Evolutionary conservation across 345 rosid species (phyloP), one percentile per base, ranked within the genome.

Genomic region (Diplotaxis tenuifolia): DNA sequence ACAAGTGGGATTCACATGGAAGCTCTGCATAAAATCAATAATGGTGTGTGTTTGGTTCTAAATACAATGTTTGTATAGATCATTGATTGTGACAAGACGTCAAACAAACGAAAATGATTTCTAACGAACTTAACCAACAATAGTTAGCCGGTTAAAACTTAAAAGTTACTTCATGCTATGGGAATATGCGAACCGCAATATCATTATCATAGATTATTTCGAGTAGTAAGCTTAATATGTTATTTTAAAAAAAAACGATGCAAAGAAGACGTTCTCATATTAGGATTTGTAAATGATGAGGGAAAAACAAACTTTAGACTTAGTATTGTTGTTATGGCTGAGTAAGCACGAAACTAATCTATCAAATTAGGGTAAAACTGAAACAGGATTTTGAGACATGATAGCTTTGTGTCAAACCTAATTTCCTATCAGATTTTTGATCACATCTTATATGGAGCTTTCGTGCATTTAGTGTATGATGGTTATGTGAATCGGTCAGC

Each of bases 1-100:
- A 75, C 79, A 75, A 75, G 28, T n/a, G 29, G 20, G 28, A 21
- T 34, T 75, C 79, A 75, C 79, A 75, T 75, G 79, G 65, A 62
- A 36, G 55, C 67, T 60, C 56, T 69, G 59, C 21, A 75, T 62
- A 54, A n/a, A 19, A 54, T 8, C 65, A 75, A 75, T 69, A 42
- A 69, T 62, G 23, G 28, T 62, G 27, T 42, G 58, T 69, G 47
- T 67, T 64, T 40, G 63, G 20, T 60, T 32, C 66, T 19, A 16
- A 64, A 12, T 55, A 69, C 32, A 21, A 14, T 11, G 3, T 42
- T 25, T 28, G 9, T 5, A 15, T 69, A 53, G 21, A 22, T 14
- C 7, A 22, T 3, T 66, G 66, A 56, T 65, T 74, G 72, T 4
- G 56, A 66, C 7, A 11, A 2, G 38, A 4, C 55, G 64, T 18